Conservation (phyloP, 768 basidiomycete genomes). For the Strobilomyces dryophilus region DNA sequence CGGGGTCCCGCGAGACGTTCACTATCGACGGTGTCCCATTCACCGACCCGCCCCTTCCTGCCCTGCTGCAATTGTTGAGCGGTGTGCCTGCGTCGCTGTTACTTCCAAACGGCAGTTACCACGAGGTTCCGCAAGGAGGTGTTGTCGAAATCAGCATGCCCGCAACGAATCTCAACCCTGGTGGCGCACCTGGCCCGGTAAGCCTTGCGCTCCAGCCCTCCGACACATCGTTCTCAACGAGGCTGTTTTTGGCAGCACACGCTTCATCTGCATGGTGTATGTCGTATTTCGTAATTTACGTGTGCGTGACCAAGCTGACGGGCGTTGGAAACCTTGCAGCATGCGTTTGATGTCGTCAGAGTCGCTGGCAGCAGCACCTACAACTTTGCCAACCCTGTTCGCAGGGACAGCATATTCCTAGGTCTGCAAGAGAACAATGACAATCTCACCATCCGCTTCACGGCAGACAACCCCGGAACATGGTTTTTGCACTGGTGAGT, state of each 20-base stretch:
- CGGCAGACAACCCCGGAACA: conserved; percentile 50
- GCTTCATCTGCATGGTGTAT: conserved; percentile 43
- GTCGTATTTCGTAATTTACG: conserved; percentile 7
- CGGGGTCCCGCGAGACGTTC: neutral
- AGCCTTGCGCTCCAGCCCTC: neutral
- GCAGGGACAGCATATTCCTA: conserved; percentile 36
- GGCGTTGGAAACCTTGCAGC: conserved; percentile 20
- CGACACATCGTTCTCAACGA: neutral
- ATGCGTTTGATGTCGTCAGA: conserved; percentile 32
- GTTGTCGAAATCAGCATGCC: conserved; percentile 43
- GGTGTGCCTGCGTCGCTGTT: conserved; percentile 34
- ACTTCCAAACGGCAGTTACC: conserved; percentile 41
- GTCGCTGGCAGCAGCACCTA: conserved; percentile 34
- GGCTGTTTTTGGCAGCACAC: conserved; percentile 26
- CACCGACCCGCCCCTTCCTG: conserved; percentile 34
- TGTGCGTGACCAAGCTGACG: neutral
- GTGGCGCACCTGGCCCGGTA: conserved; percentile 13
- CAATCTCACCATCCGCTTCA: conserved; percentile 53
- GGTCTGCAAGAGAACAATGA: conserved; percentile 28
- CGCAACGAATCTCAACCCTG: conserved; percentile 3
- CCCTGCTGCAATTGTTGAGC: conserved; percentile 41
- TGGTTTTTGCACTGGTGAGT: conserved; percentile 24
- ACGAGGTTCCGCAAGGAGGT: conserved; percentile 37
- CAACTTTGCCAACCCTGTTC: conserved; percentile 49
- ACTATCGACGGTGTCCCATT: conserved; percentile 31